Percentiles rank a stretch among this genome's conserved stretches.
phyloP scores from a whole-genome alignment of 371 early-diverging fungal genomes.

The Apophysomyces variabilis region DNA sequence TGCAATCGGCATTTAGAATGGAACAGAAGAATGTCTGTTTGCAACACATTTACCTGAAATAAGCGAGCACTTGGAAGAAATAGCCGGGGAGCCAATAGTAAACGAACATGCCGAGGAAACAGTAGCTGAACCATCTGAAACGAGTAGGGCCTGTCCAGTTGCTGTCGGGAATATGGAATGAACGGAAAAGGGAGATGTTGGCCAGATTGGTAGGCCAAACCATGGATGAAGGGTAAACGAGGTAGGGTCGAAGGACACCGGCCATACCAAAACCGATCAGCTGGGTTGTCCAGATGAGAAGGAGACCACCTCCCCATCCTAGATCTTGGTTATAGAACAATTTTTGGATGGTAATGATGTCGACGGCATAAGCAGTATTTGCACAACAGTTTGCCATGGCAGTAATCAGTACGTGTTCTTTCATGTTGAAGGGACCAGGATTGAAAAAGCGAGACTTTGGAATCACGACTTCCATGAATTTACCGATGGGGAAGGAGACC shows the following conservation, averaged over 20 bases:
- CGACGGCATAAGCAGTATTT: slow-evolving; percentile 73
- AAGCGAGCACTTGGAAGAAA: slow-evolving; percentile 70
- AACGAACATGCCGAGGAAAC: slow-evolving; percentile 58
- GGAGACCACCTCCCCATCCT: slow-evolving; percentile 61
- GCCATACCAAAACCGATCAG: slow-evolving; percentile 83
- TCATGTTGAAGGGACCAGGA: slow-evolving; percentile 86
- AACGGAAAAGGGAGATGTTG: slow-evolving; percentile 72
- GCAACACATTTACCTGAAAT: slow-evolving; percentile 51
- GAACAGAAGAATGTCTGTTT: too few relatives aligned
- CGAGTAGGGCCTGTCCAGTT: slow-evolving; percentile 57
- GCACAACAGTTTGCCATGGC: slow-evolving; percentile 62
- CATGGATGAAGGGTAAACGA: slow-evolving; percentile 88
- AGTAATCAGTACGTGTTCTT: slow-evolving; percentile 84
- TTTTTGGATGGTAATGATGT: slow-evolving; percentile 73
- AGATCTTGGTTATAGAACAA: slow-evolving; percentile 65
- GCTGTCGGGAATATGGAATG: slow-evolving; percentile 63
- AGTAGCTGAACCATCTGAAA: slow-evolving; percentile 68
- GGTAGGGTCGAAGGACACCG: slow-evolving; percentile 73
- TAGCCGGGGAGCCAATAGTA: slow-evolving; percentile 84
- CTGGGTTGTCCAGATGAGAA: slow-evolving; percentile 74
- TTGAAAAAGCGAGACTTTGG: slow-evolving; percentile 66
- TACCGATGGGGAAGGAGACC: slow-evolving; percentile 70
- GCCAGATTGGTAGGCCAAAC: slow-evolving; percentile 83
- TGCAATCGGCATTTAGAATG: too few relatives aligned
- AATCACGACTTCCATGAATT: slow-evolving; percentile 61